Evolutionary conservation across 345 rosid genomes (phyloP).

Genomic region (Pseudoturritis turrita): DNA sequence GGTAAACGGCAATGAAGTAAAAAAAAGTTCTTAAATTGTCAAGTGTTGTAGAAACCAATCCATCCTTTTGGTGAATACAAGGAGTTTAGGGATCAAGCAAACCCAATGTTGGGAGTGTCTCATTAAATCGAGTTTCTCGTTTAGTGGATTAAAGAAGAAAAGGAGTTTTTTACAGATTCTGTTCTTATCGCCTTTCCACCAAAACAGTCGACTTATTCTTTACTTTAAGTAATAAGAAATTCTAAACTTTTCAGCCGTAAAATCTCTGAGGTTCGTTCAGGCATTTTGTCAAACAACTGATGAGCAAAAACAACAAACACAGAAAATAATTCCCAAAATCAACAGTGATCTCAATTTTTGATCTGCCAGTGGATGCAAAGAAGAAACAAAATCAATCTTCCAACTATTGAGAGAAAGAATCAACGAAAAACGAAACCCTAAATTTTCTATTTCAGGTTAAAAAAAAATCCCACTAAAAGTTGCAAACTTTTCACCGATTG

Average conservation of each 20-base stretch:
- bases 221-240: not conserved
- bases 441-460: not conserved
- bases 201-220: not conserved
- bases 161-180: not conserved
- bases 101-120: not conserved
- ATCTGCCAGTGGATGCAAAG: not conserved
- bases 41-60: not conserved
- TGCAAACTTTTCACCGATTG: not conserved
- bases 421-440: constrained; percentile 7
- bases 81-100: not conserved
- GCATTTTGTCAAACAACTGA: constrained; percentile 18
- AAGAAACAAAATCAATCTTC: not conserved
- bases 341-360: not conserved
- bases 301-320: not conserved
- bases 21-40: not conserved
- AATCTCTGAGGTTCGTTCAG: not conserved
- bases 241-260: not conserved
- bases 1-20: not conserved
- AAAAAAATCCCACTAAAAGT: not conserved
- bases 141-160: too few relatives aligned
- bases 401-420: not conserved
- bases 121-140: too few relatives aligned
- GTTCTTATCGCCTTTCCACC: not conserved
- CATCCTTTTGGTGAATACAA: not conserved
- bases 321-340: not conserved